Conservation (phyloP, 352 stramenopile species). For the Phytophthora multivora region DNA sequence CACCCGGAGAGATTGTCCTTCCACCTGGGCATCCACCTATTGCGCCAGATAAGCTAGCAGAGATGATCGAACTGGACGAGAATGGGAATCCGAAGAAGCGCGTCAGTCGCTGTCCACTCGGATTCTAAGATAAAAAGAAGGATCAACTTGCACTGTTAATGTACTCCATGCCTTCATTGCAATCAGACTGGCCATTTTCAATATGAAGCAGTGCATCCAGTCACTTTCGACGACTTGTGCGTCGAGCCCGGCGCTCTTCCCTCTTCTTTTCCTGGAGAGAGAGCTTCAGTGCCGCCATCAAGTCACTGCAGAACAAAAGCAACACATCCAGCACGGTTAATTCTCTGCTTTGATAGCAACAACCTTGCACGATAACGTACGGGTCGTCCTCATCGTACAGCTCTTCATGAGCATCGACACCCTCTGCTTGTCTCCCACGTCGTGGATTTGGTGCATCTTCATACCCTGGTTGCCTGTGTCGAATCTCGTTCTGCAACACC, state of each 20-base stretch:
- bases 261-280: constrained; percentile 77
- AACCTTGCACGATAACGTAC: constrained; percentile 34
- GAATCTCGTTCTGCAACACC: constrained; percentile 73
- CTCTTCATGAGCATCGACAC: constrained; percentile 24
- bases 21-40: constrained; percentile 43
- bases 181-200: not conserved
- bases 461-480: constrained; percentile 46
- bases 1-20: constrained; percentile 39
- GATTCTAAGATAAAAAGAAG: constrained; percentile 40
- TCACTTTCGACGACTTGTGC: constrained; percentile 48
- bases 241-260: constrained; percentile 48
- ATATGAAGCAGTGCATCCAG: too few relatives aligned
- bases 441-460: constrained; percentile 25
- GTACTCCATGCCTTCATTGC: not conserved
- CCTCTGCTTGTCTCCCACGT: not conserved
- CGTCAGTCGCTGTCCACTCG: constrained; percentile 64
- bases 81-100: constrained; percentile 54
- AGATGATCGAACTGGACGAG: constrained; percentile 45
- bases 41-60: constrained; percentile 38
- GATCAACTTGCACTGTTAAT: not conserved
- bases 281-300: constrained; percentile 54
- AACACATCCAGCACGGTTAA: constrained; percentile 3
- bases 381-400: constrained; percentile 48
- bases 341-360: not conserved
- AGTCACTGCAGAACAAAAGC: constrained; percentile 41